Conservation (phyloP, 306 rosid species). For the Arachis stenosperma region DNA sequence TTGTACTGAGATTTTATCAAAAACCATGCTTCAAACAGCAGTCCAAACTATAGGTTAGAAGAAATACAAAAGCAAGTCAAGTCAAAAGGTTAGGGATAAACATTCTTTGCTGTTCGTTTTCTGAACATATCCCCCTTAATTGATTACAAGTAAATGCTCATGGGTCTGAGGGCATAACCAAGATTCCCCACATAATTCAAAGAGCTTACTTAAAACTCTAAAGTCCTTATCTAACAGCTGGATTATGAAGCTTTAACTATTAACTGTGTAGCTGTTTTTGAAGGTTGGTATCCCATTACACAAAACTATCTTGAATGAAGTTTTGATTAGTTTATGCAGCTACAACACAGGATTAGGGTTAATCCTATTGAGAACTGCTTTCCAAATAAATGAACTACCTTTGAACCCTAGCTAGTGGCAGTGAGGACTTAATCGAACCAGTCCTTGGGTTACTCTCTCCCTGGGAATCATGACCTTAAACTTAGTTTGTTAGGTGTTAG, state of each 20-base stretch:
- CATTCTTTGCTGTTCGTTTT: constrained; percentile 11
- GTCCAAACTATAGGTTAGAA: constrained; percentile 19
- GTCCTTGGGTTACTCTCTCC: constrained; percentile 8
- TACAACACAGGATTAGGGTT: constrained; percentile 1
- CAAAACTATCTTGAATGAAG: neutral
- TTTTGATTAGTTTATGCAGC: constrained; percentile 7
- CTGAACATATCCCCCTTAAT: constrained; percentile 18
- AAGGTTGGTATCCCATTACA: constrained; percentile 20
- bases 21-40: constrained; percentile 26
- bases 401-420: neutral
- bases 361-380: neutral
- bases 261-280: constrained; percentile 8
- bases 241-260: neutral
- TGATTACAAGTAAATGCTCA: constrained; percentile 16
- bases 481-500: constrained; percentile 13
- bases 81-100: neutral
- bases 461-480: neutral
- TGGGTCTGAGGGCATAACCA: constrained; percentile 5
- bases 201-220: neutral
- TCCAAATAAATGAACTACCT: constrained; percentile 12
- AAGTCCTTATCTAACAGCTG: neutral
- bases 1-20: constrained; percentile 13
- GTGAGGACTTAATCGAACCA: constrained; percentile 11
- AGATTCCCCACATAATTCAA: neutral
- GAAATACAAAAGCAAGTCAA: constrained; percentile 17